Base-by-base conservation (phyloP, 495 filamentous ascomycete genomes). In the Bathelium albidoporum region DNA sequence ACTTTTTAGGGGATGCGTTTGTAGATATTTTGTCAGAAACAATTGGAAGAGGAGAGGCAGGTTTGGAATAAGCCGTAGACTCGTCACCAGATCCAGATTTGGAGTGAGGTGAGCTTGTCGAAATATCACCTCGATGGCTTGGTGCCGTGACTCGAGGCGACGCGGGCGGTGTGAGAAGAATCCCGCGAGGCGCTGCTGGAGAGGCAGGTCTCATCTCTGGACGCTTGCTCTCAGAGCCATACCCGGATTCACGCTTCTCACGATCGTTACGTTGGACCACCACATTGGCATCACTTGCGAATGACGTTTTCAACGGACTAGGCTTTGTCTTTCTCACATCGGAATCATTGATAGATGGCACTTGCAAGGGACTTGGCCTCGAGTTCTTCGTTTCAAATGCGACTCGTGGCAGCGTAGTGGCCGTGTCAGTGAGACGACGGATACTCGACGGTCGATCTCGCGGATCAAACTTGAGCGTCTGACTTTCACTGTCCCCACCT, bases 61-160 rank as follows among this genome's bases (percentile, higher is more conserved):
- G 49, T 11, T 9, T 26, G 24, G 49, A 55, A 29, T 55, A 10
- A 24, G 9, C 29, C 9, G 24, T 24, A 9, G 49, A 26, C 22
- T 55, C 10, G 16, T 20, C 29, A 1, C 16, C 63, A 7, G 65
- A 67, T 11, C 22, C 60, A 12, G 63, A 11, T 24, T 32, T 59
- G 31, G 66, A 65, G 39, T 22, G 18, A 22, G 65, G 59, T 59
- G 60, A 39, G 2, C 39, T 45, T 10, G 32, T 34, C 16, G 26
- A 20, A 32, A 12, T 32, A 32, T 43, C 20, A 22, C 62, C 58
- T 26, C 9, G 29, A 4, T 55, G 20, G 10, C 16, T 55, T 20
- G 20, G 49, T 16, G 5, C 16, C 16, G 7, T 55, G 49, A 29
- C 2, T n/a, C 24, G 49, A 55, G 49, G 49, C 9, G 49, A 55